Evolutionary conservation across 345 rosid genomes (phyloP).

Genomic region (Tarenaya hassleriana): DNA sequence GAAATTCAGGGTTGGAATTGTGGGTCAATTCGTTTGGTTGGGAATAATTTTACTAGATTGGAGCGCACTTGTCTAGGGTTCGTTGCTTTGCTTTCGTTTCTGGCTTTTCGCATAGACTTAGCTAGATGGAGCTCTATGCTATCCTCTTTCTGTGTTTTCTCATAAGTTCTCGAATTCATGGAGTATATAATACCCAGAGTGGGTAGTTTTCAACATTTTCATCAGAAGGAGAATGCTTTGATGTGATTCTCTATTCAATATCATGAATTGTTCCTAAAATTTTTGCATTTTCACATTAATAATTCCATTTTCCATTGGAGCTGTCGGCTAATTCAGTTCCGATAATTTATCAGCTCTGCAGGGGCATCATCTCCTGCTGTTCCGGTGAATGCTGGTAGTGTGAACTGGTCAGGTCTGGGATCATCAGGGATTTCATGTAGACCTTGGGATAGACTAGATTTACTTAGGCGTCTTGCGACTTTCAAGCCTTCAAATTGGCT

Average conservation of each 20-base stretch:
- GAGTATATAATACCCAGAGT: no score
- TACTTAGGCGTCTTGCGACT: slow-evolving; percentile 88
- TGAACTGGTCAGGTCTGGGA: slow-evolving; percentile 67
- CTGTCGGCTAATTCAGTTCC: slow-evolving; percentile 1
- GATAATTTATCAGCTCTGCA: slow-evolving; percentile 57
- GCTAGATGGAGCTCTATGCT: no score
- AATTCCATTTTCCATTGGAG: background rate
- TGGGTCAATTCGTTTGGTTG: no score
- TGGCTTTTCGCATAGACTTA: no score
- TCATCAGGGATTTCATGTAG: slow-evolving; percentile 68
- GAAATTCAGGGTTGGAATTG: slow-evolving; percentile 4
- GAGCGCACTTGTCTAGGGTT: slow-evolving; percentile 22
- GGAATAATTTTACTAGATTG: no score
- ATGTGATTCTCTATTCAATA: no score
- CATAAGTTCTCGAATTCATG: no score
- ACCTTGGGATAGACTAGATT: slow-evolving; percentile 97
- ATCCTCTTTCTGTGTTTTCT: no score
- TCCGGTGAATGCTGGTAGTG: slow-evolving; percentile 57
- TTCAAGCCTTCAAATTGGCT: slow-evolving; percentile 90
- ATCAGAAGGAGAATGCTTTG: no score
- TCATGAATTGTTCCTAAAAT: no score
- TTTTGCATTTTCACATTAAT: background rate
- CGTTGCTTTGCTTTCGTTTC: slow-evolving; percentile 10
- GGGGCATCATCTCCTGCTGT: slow-evolving; percentile 95
- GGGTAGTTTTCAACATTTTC: no score